Evolutionary conservation across 2,329 filamentous ascomycete species (phyloP).

Genomic region (Thelonectria olida): DNA sequence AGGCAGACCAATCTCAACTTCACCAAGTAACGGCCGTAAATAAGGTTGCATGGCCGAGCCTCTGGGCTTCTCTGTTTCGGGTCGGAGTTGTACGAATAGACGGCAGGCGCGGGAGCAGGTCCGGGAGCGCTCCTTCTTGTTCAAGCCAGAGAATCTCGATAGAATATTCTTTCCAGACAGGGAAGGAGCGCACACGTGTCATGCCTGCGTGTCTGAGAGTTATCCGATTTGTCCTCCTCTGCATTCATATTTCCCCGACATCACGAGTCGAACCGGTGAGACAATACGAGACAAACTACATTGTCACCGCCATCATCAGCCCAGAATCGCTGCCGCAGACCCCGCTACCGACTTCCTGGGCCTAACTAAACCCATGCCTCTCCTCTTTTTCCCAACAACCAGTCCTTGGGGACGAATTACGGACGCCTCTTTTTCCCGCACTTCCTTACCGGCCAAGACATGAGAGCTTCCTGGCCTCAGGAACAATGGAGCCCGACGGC

Average conservation of each 20-base stretch:
- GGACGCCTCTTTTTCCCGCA: not conserved
- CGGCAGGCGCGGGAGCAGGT: not conserved
- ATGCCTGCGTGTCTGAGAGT: not conserved
- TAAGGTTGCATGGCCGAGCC: not conserved
- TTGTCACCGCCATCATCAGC: slow-evolving; percentile 12
- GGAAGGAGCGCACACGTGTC: not conserved
- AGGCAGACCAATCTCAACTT: not conserved
- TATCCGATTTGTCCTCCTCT: not conserved
- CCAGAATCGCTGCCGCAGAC: not conserved
- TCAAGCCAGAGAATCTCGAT: not conserved
- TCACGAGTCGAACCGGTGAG: not conserved
- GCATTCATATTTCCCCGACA: not conserved
- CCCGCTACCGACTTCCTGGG: not conserved
- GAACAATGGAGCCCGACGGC: not conserved
- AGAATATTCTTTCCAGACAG: not conserved
- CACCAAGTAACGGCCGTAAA: too few relatives aligned
- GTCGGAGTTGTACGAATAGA: too few relatives aligned
- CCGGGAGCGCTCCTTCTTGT: not conserved
- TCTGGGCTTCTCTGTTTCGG: not conserved
- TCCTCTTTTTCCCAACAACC: not conserved
- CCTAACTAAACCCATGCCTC: not conserved
- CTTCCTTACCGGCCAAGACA: not conserved
- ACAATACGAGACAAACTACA: not conserved
- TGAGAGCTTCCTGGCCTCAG: not conserved
- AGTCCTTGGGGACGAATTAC: slow-evolving; percentile 1